These are phyloP conservation scores for Trametes polyzona DNA, from an alignment of 1,284 basidiomycete species.

Conservation along the genomic window DNA sequence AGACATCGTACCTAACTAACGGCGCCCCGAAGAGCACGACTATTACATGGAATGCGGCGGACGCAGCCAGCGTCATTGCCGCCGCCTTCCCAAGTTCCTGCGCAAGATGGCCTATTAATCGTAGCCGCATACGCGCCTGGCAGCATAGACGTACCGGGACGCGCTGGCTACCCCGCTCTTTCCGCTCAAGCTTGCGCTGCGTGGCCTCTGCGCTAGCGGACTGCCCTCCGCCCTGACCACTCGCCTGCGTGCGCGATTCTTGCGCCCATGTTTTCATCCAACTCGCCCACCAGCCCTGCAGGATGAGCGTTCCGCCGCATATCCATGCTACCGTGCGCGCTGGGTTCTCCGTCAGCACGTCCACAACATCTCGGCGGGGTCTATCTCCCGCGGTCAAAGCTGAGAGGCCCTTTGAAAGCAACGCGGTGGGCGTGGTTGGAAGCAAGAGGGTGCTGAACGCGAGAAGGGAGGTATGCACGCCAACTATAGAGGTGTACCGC, in stretches of 20 bases:
- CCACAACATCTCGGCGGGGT: conserved; percentile 51
- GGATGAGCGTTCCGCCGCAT: conserved; percentile 55
- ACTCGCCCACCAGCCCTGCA: conserved; percentile 77
- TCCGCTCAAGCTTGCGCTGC: conserved; percentile 42
- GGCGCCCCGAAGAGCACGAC: conserved; percentile 81
- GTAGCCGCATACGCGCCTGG: too few species aligned
- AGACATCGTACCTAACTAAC: conserved; percentile 52
- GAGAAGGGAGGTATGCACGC: conserved; percentile 71
- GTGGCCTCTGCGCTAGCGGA: conserved; percentile 29
- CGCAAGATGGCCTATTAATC: conserved; percentile 10
- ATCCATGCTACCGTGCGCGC: conserved; percentile 64
- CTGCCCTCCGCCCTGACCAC: conserved; percentile 24
- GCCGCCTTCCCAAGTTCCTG: conserved; percentile 56
- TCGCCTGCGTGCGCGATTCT: conserved; percentile 19
- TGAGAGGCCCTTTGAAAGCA: conserved; percentile 37
- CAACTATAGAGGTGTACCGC: conserved; percentile 73
- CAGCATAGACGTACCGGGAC: conserved; percentile 45
- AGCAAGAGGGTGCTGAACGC: conserved; percentile 67
- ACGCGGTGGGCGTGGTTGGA: conserved; percentile 55
- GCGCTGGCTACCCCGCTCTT: conserved; percentile 24
- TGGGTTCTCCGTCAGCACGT: conserved; percentile 68
- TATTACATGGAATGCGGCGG: conserved; percentile 52
- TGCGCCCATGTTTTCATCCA: conserved; percentile 60
- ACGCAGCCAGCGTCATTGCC: conserved; percentile 53
- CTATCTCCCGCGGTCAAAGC: conserved; percentile 49